phyloP scores from a whole-genome alignment of 352 stramenopile genomes.

The Phytophthora hibernalis region DNA sequence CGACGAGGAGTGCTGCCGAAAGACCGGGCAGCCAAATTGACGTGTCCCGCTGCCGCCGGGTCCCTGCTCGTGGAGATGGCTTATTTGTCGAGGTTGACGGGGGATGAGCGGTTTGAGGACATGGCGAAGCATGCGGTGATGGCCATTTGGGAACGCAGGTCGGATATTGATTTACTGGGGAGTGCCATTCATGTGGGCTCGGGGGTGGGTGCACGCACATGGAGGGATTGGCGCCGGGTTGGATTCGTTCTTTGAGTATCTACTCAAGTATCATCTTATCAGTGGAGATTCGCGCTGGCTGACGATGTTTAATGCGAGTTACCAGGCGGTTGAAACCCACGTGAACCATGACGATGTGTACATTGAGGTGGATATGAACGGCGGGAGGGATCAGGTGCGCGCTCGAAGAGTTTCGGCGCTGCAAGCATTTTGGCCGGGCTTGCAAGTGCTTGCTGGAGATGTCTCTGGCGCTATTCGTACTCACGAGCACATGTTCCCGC shows the following conservation, averaged over 20 bases:
- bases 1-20: constrained; percentile 46
- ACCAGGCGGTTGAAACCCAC: constrained; percentile 77
- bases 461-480: constrained; percentile 89
- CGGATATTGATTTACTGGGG: constrained; percentile 92
- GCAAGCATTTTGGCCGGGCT: constrained; percentile 97
- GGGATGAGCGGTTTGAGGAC: constrained; percentile 63
- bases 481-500: constrained; percentile 94
- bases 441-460: constrained; percentile 96
- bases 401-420: constrained; percentile 84
- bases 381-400: constrained; percentile 61
- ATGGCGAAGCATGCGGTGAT: constrained; percentile 69
- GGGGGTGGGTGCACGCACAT: constrained; percentile 80
- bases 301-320: constrained; percentile 92
- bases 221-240: constrained; percentile 93
- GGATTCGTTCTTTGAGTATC: constrained; percentile 98
- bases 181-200: constrained; percentile 95
- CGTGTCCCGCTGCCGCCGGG: constrained; percentile 95
- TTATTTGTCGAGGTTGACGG: constrained; percentile 90
- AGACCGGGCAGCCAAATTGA: constrained; percentile 59
- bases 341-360: constrained; percentile 81
- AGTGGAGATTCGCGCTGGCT: constrained; percentile 93
- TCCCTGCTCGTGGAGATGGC: constrained; percentile 97
- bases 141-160: constrained; percentile 81
- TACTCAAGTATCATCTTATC: constrained; percentile 98
- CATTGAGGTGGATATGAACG: constrained; percentile 90